Evolutionary conservation across 2,329 filamentous ascomycete genomes (phyloP).

Genomic region (Berkeleyomyces rouxiae): DNA sequence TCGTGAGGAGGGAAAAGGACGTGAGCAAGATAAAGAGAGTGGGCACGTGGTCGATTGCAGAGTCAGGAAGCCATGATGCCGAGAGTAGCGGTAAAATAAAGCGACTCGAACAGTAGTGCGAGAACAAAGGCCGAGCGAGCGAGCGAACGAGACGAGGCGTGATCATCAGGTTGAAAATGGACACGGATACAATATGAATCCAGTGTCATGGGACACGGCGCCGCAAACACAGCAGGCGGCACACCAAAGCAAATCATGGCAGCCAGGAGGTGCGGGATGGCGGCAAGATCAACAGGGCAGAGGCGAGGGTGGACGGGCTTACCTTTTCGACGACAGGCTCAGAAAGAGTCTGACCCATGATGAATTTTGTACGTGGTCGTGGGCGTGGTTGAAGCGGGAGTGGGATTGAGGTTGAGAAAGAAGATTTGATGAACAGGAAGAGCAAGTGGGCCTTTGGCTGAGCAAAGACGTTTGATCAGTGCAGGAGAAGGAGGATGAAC

Average conservation of each 20-base stretch:
- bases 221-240: background rate
- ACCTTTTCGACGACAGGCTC: conserved; percentile 99
- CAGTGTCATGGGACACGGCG: background rate
- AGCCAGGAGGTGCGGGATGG: background rate
- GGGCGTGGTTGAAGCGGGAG: conserved; percentile 13
- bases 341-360: conserved; percentile 97
- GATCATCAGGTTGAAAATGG: background rate
- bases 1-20: background rate
- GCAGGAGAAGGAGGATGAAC: conserved; percentile 5
- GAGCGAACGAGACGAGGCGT: background rate
- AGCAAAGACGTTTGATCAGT: conserved; percentile 2
- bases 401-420: conserved; percentile 12
- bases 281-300: conserved; percentile 5
- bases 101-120: too few relatives aligned
- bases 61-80: background rate
- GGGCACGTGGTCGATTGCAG: background rate
- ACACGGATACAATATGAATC: background rate
- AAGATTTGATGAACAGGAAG: conserved; percentile 8
- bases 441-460: conserved; percentile 4
- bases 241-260: background rate
- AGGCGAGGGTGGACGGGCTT: conserved; percentile 24
- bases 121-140: background rate
- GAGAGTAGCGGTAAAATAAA: background rate
- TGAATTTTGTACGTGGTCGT: conserved; percentile 21
- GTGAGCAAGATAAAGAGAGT: background rate